Conservation (phyloP, 306 rosid genomes). For the Fragaria vesca region DNA sequence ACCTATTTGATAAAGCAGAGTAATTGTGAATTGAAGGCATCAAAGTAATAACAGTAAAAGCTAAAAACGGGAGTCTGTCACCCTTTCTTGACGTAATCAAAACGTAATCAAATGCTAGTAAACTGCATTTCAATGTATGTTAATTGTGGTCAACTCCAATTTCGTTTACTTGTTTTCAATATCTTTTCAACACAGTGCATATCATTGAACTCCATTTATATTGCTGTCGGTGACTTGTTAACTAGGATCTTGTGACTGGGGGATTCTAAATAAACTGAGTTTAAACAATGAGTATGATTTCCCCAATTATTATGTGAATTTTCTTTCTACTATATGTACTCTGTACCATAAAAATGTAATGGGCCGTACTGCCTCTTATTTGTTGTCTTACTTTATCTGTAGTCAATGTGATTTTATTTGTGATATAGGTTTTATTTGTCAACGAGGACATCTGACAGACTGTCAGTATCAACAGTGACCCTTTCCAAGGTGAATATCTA, state of each 20-base stretch:
- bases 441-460: slow-evolving; percentile 75
- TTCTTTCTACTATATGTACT: not conserved
- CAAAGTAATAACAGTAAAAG: not conserved
- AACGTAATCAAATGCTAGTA: not conserved
- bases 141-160: not conserved
- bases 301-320: slow-evolving; percentile 4
- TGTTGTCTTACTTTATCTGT: not conserved
- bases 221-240: not conserved
- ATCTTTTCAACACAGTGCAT: not conserved
- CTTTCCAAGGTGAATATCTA: slow-evolving; percentile 58
- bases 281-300: not conserved
- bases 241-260: slow-evolving; percentile 3
- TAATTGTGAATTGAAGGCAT: not conserved
- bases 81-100: not conserved
- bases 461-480: slow-evolving; percentile 65
- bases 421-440: slow-evolving; percentile 69
- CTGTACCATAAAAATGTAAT: not conserved
- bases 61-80: not conserved
- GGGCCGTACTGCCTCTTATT: not conserved
- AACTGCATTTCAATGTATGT: not conserved
- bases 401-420: slow-evolving; percentile 20
- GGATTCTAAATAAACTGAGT: not conserved
- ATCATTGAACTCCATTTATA: not conserved
- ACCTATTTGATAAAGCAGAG: not conserved
- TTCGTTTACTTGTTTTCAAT: not conserved